A percentile compares a stretch with the other conserved stretches of the same genome.
These are phyloP conservation scores for Acrocalymma vagum DNA, from an alignment of 2,329 filamentous ascomycete species.

Conservation along the genomic window DNA sequence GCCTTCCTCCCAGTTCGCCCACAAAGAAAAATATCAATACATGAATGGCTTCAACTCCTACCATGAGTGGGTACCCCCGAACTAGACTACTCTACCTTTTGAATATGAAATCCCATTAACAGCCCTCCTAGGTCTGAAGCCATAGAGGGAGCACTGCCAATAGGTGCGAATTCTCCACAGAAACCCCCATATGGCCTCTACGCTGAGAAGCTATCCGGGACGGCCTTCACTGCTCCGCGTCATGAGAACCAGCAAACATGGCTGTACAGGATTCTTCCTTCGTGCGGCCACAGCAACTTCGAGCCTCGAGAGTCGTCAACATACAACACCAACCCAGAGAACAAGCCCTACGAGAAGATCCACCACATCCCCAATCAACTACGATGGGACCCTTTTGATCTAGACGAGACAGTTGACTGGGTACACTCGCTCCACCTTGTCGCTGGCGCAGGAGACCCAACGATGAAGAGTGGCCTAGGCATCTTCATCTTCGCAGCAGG, in stretches of 20 bases:
- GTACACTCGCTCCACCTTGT: conserved; percentile 75
- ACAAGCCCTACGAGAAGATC: conserved; percentile 63
- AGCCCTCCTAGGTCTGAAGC: conserved; percentile 72
- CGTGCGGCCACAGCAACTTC: conserved; percentile 66
- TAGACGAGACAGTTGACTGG: conserved; percentile 74
- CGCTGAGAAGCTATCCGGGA: conserved; percentile 74
- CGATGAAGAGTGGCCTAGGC: conserved; percentile 79
- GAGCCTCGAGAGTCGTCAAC: conserved; percentile 57
- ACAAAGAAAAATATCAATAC: conserved; percentile 76
- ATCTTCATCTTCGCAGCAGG: conserved; percentile 84
- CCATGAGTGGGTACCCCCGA: conserved; percentile 69
- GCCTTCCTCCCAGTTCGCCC: conserved; percentile 70
- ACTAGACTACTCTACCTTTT: neutral
- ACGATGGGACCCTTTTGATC: conserved; percentile 80
- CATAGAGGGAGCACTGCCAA: conserved; percentile 74
- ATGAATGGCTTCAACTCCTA: conserved; percentile 81
- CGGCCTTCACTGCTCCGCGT: conserved; percentile 66
- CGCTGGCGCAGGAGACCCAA: conserved; percentile 81
- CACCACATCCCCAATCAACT: conserved; percentile 83
- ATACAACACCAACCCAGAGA: conserved; percentile 60
- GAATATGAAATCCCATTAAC: conserved; percentile 15
- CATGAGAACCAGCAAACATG: conserved; percentile 66
- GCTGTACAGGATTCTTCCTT: conserved; percentile 66
- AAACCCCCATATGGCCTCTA: conserved; percentile 82
- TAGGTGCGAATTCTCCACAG: conserved; percentile 83